Evolutionary conservation across 2,329 filamentous ascomycete species (phyloP), one percentile per base, ranked within the genome.

Genomic region (Botrytis pseudocinerea): DNA sequence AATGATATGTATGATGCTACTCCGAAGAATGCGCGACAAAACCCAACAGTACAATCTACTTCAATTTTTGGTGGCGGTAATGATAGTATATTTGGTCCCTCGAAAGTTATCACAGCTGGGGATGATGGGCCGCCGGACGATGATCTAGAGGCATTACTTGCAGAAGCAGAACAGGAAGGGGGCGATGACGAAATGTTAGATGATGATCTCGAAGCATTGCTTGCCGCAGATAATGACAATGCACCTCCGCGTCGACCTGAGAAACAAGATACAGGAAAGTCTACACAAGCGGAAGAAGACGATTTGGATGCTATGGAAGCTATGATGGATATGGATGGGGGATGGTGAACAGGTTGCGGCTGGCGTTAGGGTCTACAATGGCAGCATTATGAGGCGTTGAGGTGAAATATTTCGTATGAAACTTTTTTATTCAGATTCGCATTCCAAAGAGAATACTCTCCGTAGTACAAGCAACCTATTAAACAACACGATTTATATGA

Each of bases 1-100:
- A 78, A 80, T 57, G 79, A 81, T 74, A 80, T 90, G 9, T 90
- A 90, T 79, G 83, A 82, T 72, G 86, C 86, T 5, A 90, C 88
- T 2, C 88, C 88, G 0, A 77, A 40, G 72, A 60, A 71, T 69
- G 66, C 74, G 20, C 73, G 73, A 42, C 76, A 75, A 75, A 72
- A 75, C 65, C 76, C 73, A 69, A 75, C 46, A n/a, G 68, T 74
- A 38, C 75, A 76, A 59, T 70, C 71, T 20, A 73, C 70, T 75
- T 78, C 77, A 10, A 42, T 79, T 63, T 77, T 77, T 70, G 77
- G 75, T 64, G 75, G 69, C 66, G 73, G 46, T 70, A 73, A 72
- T 54, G 38, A 69, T n/a, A 78, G 75, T 72, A 71, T 79, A 35
- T 80, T 80, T 76, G 79, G 78, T 40, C 73, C 75, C 48, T 72